Evolutionary conservation across 352 stramenopile genomes (phyloP), one percentile per base, ranked within the genome.

Genomic region (Aphanomyces euteiches): DNA sequence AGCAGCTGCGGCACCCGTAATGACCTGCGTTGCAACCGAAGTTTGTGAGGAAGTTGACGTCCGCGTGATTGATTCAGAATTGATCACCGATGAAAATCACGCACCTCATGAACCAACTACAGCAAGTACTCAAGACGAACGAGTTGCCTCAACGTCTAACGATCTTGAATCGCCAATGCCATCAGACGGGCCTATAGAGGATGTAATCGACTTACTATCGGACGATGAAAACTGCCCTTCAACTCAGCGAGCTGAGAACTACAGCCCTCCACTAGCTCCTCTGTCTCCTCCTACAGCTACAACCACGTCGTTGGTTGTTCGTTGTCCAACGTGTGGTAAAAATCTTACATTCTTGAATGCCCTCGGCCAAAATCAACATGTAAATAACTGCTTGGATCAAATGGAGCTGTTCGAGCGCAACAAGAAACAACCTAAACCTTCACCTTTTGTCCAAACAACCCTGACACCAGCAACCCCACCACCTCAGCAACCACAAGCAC

Each of bases 361-460:
- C 15, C 43, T 36, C 0, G 64, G 43, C 10, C 64, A 70, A 21
- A 17, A 63, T 7, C 48, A 70, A 67, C 87, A 95, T 69, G 71
- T 95, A 37, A 95, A 95, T 61, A 77, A 74, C 58, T 95, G 87
- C 73, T 75, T 95, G 17, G 87, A 95, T 61, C 66, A 69, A 3
- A 28, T 74, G 50, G 41, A 69, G 21, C 39, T 69, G 38, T 67
- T 64, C 43, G 58, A 56, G 37, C 38, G 34, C 43, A 72, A 60
- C 47, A 57, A 72, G 21, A 28, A 28, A 28, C 28, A 28, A 28
- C 28, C 28, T 28, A 19, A 28, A 60, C 3, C 7, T 19, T 40
- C 21, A 41, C 39, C 64, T 37, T 15, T 21, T 56, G 38, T 19
- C 72, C 13, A 40, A 37, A 15, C 50, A 1, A 28, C 68, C 17